Evolutionary conservation across 805 yeast species (phyloP).

Genomic region (Wickerhamiella azymoides): DNA sequence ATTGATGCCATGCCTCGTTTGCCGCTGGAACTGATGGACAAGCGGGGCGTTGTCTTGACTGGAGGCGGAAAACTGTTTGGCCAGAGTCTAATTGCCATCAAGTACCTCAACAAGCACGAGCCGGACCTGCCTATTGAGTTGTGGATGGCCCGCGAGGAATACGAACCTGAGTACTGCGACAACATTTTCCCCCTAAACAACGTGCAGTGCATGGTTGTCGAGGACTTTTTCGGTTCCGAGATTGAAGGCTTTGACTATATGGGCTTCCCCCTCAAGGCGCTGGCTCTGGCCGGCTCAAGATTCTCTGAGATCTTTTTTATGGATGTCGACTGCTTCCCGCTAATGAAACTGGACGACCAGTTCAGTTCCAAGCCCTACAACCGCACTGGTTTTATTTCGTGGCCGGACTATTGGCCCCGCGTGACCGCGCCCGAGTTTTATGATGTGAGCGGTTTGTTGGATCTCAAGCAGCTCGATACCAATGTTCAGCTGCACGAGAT

Average conservation of each 20-base stretch:
- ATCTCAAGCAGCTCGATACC: slow-evolving; percentile 27
- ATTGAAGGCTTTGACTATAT: slow-evolving; percentile 35
- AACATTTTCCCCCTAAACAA: slow-evolving; percentile 44
- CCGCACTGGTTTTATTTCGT: slow-evolving; percentile 38
- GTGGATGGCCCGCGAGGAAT: slow-evolving; percentile 59
- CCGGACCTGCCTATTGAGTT: slow-evolving; percentile 65
- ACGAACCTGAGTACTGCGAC: slow-evolving; percentile 57
- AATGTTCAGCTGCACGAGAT: background rate
- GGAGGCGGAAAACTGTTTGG: slow-evolving; percentile 74
- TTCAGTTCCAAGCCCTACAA: slow-evolving; percentile 45
- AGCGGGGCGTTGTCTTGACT: slow-evolving; percentile 50
- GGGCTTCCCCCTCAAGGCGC: slow-evolving; percentile 56
- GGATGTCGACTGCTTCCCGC: slow-evolving; percentile 68
- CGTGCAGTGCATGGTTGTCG: slow-evolving; percentile 54
- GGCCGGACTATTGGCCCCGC: slow-evolving; percentile 88
- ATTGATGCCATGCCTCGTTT: background rate
- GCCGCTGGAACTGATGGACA: slow-evolving; percentile 8
- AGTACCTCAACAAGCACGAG: slow-evolving; percentile 50
- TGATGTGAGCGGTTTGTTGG: slow-evolving; percentile 45
- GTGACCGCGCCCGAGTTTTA: slow-evolving; percentile 64
- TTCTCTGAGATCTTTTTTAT: slow-evolving; percentile 58
- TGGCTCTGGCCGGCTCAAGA: slow-evolving; percentile 57
- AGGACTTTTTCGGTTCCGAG: slow-evolving; percentile 48
- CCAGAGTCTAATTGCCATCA: slow-evolving; percentile 50
- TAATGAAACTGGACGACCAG: slow-evolving; percentile 45